These are phyloP conservation scores for Parathielavia appendiculata DNA, from an alignment of 495 filamentous ascomycete species.

Conservation along the genomic window DNA sequence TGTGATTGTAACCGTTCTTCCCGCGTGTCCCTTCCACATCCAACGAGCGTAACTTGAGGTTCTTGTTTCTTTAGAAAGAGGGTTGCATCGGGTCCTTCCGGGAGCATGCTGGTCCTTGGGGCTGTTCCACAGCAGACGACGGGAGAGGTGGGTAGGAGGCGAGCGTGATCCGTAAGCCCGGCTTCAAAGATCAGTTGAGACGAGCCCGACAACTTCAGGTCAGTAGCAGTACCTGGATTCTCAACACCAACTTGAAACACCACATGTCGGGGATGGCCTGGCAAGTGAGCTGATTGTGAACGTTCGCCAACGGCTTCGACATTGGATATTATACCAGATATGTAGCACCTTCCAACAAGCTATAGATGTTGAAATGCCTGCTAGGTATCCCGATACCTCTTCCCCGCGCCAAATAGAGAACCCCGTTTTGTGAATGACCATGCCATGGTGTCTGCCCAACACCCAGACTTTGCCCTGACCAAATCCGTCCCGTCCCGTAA, in stretches of 20 bases:
- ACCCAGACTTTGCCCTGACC: constrained; percentile 4
- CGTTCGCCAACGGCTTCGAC: background rate
- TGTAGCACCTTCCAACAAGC: background rate
- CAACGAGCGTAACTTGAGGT: background rate
- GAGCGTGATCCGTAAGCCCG: no score
- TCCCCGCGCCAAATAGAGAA: background rate
- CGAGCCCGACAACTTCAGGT: no score
- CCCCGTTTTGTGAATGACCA: background rate
- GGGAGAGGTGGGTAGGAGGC: background rate
- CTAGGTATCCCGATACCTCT: no score
- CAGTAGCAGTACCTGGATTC: no score
- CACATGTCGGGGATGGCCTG: no score
- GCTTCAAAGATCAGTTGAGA: no score
- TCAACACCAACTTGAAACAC: no score
- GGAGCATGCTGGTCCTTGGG: constrained; percentile 1
- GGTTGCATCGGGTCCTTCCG: constrained; percentile 3
- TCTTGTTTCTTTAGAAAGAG: background rate
- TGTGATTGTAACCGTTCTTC: background rate
- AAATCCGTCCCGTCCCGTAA: background rate
- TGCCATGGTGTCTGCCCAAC: background rate
- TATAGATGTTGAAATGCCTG: background rate
- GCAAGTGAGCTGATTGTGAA: background rate
- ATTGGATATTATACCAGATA: background rate
- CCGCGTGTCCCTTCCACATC: background rate
- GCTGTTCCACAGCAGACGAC: background rate